Evolutionary conservation across 306 rosid species (phyloP), one percentile per base, ranked within the genome.

Genomic region (Parietaria judaica): DNA sequence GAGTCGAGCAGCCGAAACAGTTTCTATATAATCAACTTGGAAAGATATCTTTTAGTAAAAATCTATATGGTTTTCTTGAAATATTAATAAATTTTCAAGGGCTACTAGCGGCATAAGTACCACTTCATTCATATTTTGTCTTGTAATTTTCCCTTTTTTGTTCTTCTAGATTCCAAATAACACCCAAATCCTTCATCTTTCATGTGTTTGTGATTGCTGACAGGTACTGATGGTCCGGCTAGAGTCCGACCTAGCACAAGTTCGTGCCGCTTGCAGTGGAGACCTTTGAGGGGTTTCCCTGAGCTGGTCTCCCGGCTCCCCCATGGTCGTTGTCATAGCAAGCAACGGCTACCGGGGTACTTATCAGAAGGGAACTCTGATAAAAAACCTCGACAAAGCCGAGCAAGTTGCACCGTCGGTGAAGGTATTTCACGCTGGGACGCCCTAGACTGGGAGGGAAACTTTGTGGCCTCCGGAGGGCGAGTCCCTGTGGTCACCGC

Each of bases 241-340:
- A 77, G 94, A 92, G 66, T 88, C 95, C 45, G 99, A 92, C 74
- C 78, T 92, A 63, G 97, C 70, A 23, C 92, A 79, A 84, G 82
- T 88, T 68, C 94, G 86, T 45, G 95, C 96, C 44, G 95, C 99
- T 17, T 92, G 99, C 72, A 77, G 83, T 72, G 99, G 99, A 65
- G 81, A 84, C 78, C 76, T 92, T 66, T 79, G 72, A 53, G 90
- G 80, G 62, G 87, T 88, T 50, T 77, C 90, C 1, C 66, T 92
- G 75, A 70, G 80, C 66, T 92, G 99, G 99, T 92, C 97, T 4
- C 79, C 86, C 0, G 96, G 90, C 15, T 88, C 94, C 23, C 94
- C 99, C 54, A 84, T 92, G 95, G 95, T 92, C 54, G 96, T 92
- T 58, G 99, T 92, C 65, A 84, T 92, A 96, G 99, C 99, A 65